phyloP scores from a whole-genome alignment of 768 basidiomycete species.

The Hortiboletus campestris region DNA sequence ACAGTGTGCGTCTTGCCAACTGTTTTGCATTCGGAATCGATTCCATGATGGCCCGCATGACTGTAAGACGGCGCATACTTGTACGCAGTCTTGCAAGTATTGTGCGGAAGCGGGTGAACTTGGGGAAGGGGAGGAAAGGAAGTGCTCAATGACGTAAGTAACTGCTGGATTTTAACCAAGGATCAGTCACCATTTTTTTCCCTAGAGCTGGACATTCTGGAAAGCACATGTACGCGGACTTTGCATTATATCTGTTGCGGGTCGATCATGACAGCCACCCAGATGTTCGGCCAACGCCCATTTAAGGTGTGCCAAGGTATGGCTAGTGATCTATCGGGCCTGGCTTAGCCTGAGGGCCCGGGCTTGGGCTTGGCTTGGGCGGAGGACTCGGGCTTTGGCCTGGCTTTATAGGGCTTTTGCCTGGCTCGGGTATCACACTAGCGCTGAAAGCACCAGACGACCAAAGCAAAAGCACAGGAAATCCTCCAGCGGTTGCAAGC shows the following conservation, averaged over 20 bases:
- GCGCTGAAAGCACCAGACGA: no score
- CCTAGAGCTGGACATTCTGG: constrained; percentile 56
- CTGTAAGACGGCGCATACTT: constrained; percentile 50
- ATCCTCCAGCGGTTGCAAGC: no score
- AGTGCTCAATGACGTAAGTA: constrained; percentile 48
- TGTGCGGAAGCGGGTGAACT: constrained; percentile 31
- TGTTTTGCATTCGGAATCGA: constrained; percentile 47
- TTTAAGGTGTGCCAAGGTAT: constrained; percentile 19
- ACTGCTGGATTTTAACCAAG: not conserved
- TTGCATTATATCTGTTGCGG: not conserved
- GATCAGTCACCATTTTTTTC: not conserved
- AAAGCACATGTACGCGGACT: constrained; percentile 48
- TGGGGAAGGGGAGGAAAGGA: constrained; percentile 27
- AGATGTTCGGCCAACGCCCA: constrained; percentile 55
- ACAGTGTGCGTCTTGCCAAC: constrained; percentile 48
- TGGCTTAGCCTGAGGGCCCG: no score
- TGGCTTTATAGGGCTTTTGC: no score
- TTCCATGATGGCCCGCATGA: constrained; percentile 48
- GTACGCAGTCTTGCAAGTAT: constrained; percentile 44
- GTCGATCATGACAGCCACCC: not conserved
- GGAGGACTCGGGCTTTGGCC: no score
- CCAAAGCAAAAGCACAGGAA: no score
- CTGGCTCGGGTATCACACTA: no score
- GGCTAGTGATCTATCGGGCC: no score
- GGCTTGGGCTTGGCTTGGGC: no score